phyloP scores from a whole-genome alignment of 495 filamentous ascomycete genomes.

The Aspergillus kassunensis region DNA sequence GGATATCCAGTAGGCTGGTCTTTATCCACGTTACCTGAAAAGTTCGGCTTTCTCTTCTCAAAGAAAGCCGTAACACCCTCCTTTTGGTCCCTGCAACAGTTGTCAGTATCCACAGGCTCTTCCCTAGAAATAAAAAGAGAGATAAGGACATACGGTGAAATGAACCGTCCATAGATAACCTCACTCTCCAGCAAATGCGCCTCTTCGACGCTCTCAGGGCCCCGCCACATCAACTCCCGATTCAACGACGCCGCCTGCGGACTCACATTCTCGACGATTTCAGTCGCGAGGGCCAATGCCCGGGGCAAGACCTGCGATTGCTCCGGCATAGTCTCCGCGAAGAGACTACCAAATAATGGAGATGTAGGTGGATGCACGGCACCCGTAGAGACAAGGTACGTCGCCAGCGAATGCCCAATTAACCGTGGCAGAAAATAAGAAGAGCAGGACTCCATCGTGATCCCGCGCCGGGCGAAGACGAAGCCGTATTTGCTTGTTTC shows the following conservation, averaged over 20 bases:
- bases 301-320: slow-evolving; percentile 49
- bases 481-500: slow-evolving; percentile 56
- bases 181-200: slow-evolving; percentile 57
- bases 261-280: slow-evolving; percentile 57
- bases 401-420: slow-evolving; percentile 53
- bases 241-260: slow-evolving; percentile 51
- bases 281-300: slow-evolving; percentile 54
- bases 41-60: slow-evolving; percentile 48
- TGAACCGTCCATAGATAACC: slow-evolving; percentile 54
- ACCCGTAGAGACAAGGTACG: slow-evolving; percentile 45
- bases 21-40: slow-evolving; percentile 37
- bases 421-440: slow-evolving; percentile 61
- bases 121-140: background rate
- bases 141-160: slow-evolving; percentile 25
- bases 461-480: slow-evolving; percentile 58
- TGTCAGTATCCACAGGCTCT: background rate
- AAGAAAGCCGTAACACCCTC: slow-evolving; percentile 47
- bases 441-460: slow-evolving; percentile 60
- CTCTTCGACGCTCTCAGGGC: slow-evolving; percentile 50
- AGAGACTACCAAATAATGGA: slow-evolving; percentile 45
- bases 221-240: slow-evolving; percentile 57
- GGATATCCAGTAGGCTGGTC: slow-evolving; percentile 27
- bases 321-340: slow-evolving; percentile 50
- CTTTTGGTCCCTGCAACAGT: slow-evolving; percentile 35
- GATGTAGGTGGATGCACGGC: slow-evolving; percentile 28